These are phyloP conservation scores for Smallanthus sonchifolius DNA, from an alignment of 129 eudicot genomes.

Conservation along the genomic window DNA sequence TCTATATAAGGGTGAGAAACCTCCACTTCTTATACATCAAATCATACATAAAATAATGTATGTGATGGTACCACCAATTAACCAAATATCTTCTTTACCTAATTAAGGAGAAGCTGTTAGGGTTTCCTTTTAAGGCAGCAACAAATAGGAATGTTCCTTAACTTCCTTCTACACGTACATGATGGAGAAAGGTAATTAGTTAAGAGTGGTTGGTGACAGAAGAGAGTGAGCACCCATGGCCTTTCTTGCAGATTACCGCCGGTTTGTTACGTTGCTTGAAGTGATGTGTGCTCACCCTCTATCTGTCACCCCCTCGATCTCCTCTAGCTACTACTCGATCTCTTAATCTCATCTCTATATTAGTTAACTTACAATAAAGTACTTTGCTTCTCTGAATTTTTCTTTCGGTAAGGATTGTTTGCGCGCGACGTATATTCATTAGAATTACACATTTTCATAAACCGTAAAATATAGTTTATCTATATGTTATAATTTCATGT, in stretches of 20 bases:
- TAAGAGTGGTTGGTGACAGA: conserved; percentile 38
- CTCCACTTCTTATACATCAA: conserved; percentile 33
- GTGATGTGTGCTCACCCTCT: conserved; percentile 80
- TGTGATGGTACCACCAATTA: not conserved
- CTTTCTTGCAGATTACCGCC: conserved; percentile 15
- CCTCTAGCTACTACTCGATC: no score
- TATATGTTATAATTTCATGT: not conserved
- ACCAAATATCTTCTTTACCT: not conserved
- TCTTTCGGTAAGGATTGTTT: no score
- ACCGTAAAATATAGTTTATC: not conserved
- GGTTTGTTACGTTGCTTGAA: conserved; percentile 52
- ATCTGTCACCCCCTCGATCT: conserved; percentile 47
- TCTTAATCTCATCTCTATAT: no score
- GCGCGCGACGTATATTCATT: not conserved
- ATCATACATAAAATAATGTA: conserved; percentile 14
- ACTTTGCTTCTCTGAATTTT: no score
- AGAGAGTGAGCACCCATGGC: conserved; percentile 53
- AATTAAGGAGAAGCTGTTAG: not conserved
- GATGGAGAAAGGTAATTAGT: not conserved
- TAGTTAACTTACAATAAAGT: no score
- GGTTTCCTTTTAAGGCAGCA: not conserved
- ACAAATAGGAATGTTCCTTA: not conserved
- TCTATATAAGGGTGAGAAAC: conserved; percentile 44
- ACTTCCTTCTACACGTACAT: not conserved
- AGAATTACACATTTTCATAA: not conserved